These are phyloP conservation scores for Rubia tinctorum DNA, from an alignment of 305 asterid species.

Conservation along the genomic window DNA sequence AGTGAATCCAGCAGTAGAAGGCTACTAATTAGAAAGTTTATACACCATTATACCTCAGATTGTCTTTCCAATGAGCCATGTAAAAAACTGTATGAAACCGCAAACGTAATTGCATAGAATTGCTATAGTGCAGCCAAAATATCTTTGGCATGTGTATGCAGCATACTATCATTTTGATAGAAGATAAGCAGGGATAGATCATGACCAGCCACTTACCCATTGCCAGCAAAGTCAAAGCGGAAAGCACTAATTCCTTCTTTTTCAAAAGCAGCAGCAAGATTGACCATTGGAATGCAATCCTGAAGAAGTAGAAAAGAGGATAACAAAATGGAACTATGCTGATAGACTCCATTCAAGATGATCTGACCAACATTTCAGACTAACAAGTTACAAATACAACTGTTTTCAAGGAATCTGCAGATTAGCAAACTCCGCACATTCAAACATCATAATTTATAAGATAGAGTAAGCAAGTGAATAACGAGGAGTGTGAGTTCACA, in stretches of 20 bases:
- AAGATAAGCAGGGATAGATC: neutral
- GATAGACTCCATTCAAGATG: neutral
- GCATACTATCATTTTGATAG: neutral
- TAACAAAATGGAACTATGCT: neutral
- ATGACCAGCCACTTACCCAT: constrained; percentile 56
- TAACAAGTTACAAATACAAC: neutral
- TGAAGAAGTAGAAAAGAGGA: constrained; percentile 19
- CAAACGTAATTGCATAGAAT: neutral
- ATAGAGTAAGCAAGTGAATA: neutral
- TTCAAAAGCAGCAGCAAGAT: constrained; percentile 61
- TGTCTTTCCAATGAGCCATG: neutral
- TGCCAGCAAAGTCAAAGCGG: constrained; percentile 96
- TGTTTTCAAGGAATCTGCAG: neutral
- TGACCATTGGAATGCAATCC: constrained; percentile 93
- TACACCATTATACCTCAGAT: neutral
- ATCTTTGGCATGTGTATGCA: neutral
- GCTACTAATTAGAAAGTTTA: neutral
- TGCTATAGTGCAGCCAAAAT: neutral
- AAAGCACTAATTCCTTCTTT: constrained; percentile 69
- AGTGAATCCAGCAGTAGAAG: neutral
- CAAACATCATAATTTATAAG: neutral
- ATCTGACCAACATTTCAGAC: neutral
- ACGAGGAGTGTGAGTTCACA: constrained; percentile 1
- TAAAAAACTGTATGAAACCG: neutral
- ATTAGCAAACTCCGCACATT: neutral